phyloP scores from a whole-genome alignment of 257 asterid genomes.

The Nicotiana sylvestris region DNA sequence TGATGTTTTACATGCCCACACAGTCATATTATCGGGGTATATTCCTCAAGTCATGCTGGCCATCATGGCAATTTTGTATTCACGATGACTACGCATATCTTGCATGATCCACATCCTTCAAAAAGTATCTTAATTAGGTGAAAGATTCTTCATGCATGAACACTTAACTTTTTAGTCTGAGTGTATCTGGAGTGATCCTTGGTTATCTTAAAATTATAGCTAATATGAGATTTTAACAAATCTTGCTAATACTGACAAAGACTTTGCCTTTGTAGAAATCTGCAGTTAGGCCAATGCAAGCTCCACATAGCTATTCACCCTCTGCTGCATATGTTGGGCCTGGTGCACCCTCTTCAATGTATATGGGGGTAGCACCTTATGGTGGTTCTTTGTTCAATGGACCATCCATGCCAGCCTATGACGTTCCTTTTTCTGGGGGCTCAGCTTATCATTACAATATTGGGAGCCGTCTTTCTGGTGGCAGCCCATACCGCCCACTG shows the following conservation, averaged over 20 bases:
- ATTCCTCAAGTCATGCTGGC: background rate
- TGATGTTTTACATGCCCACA: background rate
- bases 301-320: slow-evolving; percentile 60
- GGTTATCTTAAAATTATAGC: background rate
- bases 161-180: background rate
- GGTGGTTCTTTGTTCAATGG: slow-evolving; percentile 73
- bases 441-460: slow-evolving; percentile 74
- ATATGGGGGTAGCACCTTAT: slow-evolving; percentile 73
- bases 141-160: background rate
- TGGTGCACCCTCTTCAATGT: slow-evolving; percentile 75
- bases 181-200: background rate
- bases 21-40: background rate
- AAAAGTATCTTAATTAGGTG: background rate
- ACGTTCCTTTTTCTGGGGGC: slow-evolving; percentile 77
- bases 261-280: slow-evolving; percentile 45
- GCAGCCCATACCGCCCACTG: slow-evolving; percentile 72
- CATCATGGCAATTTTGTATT: background rate
- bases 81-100: background rate
- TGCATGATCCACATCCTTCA: background rate
- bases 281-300: slow-evolving; percentile 59
- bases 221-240: background rate
- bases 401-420: slow-evolving; percentile 71
- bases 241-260: background rate
- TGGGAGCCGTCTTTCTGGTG: slow-evolving; percentile 73
- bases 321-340: slow-evolving; percentile 62